Conservation (phyloP, 2,329 filamentous ascomycete species). For the Eutypa lata region DNA sequence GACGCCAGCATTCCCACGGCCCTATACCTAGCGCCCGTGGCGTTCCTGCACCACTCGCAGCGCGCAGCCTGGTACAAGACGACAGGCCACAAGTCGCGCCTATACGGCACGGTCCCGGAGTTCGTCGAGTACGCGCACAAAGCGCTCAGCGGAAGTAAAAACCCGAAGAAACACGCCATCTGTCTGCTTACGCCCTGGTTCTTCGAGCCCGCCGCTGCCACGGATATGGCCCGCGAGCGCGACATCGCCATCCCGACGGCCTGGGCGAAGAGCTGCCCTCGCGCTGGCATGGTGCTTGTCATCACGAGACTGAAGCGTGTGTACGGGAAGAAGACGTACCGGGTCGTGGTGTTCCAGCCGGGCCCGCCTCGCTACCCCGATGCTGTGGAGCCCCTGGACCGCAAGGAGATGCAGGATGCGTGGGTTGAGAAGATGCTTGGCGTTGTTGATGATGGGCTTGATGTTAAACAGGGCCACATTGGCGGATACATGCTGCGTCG, state of each 20-base stretch:
- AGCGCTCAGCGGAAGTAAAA: background rate
- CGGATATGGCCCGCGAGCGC: background rate
- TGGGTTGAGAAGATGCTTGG: conserved; percentile 7
- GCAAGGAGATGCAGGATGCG: conserved; percentile 4
- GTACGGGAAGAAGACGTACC: background rate
- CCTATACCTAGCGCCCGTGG: conserved; percentile 14
- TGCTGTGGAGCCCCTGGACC: conserved; percentile 1
- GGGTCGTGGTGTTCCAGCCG: conserved; percentile 11
- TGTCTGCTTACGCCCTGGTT: conserved; percentile 18
- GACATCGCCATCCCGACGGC: conserved; percentile 1
- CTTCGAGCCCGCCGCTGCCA: conserved; percentile 6
- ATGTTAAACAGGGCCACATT: conserved; percentile 4
- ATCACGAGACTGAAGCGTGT: conserved; percentile 1
- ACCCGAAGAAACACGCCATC: conserved; percentile 5
- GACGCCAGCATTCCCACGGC: background rate
- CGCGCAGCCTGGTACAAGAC: conserved; percentile 12
- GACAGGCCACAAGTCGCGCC: conserved; percentile 14
- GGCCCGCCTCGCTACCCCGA: conserved; percentile 2
- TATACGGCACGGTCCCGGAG: conserved; percentile 13
- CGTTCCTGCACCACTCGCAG: conserved; percentile 9
- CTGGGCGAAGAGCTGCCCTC: conserved; percentile 12
- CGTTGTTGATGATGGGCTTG: background rate
- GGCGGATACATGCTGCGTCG: conserved; percentile 4
- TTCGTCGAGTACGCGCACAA: conserved; percentile 12
- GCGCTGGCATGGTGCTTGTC: conserved; percentile 11